Percentiles rank a stretch among this genome's conserved stretches.
Evolutionary conservation across 257 asterid species (phyloP).

Genomic region (Solanum chiquidenum): DNA sequence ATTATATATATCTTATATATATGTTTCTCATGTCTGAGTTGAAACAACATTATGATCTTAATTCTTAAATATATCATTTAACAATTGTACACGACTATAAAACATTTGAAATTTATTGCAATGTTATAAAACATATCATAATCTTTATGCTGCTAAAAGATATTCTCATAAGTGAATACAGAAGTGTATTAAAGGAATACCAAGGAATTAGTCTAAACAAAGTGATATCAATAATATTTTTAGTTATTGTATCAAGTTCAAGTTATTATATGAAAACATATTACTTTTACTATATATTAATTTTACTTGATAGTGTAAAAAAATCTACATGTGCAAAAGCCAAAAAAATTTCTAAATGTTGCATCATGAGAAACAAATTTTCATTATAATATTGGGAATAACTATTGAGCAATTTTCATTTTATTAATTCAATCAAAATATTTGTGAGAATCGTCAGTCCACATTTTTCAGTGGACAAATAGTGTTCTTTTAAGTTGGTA

Average conservation of each 20-base stretch:
- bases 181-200: no score
- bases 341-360: no score
- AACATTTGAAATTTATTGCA: background rate
- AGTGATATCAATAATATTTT: background rate
- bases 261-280: background rate
- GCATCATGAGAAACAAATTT: background rate
- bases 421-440: no score
- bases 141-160: background rate
- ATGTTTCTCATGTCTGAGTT: background rate
- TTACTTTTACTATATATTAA: background rate
- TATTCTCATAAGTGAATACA: background rate
- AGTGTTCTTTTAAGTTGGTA: background rate
- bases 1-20: background rate
- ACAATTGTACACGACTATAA: no score
- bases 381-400: no score
- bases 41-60: background rate
- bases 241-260: background rate
- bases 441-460: accelerated
- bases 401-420: accelerated
- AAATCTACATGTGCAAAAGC: background rate
- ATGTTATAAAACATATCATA: background rate
- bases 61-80: no score
- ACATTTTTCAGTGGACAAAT: no score
- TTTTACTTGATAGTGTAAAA: background rate
- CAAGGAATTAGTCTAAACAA: background rate